Conservation (phyloP, 768 basidiomycete species). For the Mycena galopus region DNA sequence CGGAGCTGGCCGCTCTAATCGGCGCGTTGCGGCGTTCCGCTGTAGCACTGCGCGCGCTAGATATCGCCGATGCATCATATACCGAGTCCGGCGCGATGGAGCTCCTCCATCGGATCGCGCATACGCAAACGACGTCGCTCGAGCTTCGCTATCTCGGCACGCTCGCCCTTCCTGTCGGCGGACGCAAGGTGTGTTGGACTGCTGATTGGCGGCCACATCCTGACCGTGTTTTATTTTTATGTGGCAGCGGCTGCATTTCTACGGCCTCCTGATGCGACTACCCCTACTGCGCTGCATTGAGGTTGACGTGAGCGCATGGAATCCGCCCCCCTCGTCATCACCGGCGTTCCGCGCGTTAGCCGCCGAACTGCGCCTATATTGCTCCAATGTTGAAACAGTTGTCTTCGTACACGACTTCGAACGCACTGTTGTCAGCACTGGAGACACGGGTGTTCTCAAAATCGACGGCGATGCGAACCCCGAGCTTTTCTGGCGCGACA, state of each 20-base stretch:
- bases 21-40: constrained; percentile 61
- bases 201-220: constrained; percentile 2
- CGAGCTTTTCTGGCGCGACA: constrained; percentile 50
- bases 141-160: constrained; percentile 73
- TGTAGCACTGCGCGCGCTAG: constrained; percentile 61
- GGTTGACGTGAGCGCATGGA: constrained; percentile 76
- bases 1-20: constrained; percentile 64
- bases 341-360: constrained; percentile 70
- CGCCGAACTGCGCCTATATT: constrained; percentile 73
- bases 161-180: constrained; percentile 71
- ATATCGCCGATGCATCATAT: constrained; percentile 74
- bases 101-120: constrained; percentile 59
- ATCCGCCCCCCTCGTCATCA: constrained; percentile 65
- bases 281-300: constrained; percentile 67
- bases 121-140: constrained; percentile 46
- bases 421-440: constrained; percentile 60
- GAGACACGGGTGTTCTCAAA: constrained; percentile 39
- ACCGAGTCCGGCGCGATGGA: constrained; percentile 66
- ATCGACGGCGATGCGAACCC: constrained; percentile 42
- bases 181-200: constrained; percentile 58
- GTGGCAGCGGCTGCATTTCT: constrained; percentile 70
- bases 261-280: constrained; percentile 69
- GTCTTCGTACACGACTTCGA: constrained; percentile 74
- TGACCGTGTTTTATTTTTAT: constrained; percentile 7
- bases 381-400: constrained; percentile 61